Evolutionary conservation across 768 basidiomycete genomes (phyloP).

Genomic region (Leccinum barrowsii): DNA sequence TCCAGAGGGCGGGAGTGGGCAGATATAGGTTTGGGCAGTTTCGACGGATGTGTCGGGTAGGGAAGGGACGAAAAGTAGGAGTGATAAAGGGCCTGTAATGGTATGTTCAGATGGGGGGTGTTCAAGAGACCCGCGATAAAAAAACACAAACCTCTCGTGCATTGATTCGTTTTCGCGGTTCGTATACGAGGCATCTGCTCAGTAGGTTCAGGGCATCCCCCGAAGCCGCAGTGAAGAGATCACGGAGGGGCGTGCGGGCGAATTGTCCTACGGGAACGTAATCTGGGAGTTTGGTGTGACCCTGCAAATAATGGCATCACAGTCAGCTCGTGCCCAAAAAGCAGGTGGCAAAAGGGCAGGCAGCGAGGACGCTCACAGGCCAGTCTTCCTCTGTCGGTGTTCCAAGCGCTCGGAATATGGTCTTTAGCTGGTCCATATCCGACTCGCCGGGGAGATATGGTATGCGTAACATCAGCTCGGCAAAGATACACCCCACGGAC

Average conservation of each 20-base stretch:
- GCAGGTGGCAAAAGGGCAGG: not conserved
- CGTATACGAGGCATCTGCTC: conserved; percentile 74
- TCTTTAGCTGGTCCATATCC: conserved; percentile 96
- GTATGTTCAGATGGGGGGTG: not conserved
- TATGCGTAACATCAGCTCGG: conserved; percentile 93
- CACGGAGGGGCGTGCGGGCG: conserved; percentile 75
- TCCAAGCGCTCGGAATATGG: conserved; percentile 89
- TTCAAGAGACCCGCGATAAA: not conserved
- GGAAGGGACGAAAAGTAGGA: conserved; percentile 86
- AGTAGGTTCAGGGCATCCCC: conserved; percentile 83
- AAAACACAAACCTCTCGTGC: conserved; percentile 64
- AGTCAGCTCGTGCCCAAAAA: not conserved
- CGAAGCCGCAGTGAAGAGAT: conserved; percentile 89
- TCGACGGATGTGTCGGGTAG: conserved; percentile 82
- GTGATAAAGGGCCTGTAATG: conserved; percentile 71
- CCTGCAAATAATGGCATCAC: conserved; percentile 44
- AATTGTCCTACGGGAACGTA: conserved; percentile 85
- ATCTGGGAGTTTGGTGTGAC: conserved; percentile 86
- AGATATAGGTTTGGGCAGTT: conserved; percentile 71
- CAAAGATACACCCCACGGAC: conserved; percentile 98
- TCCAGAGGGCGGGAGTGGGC: conserved; percentile 59
- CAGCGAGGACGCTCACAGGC: conserved; percentile 61
- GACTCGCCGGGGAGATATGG: conserved; percentile 95
- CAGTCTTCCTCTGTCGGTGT: conserved; percentile 97
- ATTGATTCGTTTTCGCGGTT: conserved; percentile 77